Conservation (phyloP, 345 rosid genomes). For the Syzygium jambos region DNA sequence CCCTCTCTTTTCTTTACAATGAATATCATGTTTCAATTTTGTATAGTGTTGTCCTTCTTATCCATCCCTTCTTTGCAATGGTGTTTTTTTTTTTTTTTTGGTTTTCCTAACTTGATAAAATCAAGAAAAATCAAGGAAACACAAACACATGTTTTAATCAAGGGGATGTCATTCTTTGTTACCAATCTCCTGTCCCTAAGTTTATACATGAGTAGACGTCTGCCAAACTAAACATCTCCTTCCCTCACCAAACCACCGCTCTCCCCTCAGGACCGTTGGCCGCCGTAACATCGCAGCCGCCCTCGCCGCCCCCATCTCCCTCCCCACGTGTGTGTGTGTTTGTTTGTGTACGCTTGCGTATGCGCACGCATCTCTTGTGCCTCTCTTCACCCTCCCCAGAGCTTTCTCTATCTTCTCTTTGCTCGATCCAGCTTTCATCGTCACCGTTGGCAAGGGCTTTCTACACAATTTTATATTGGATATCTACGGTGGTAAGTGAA, state of each 20-base stretch:
- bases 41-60: background rate
- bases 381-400: too few relatives aligned
- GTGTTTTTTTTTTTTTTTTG: background rate
- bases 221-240: background rate
- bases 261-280: background rate
- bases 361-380: too few relatives aligned
- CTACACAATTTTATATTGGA: background rate
- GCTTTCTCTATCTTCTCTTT: too few relatives aligned
- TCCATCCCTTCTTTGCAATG: background rate
- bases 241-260: background rate
- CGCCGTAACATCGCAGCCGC: background rate
- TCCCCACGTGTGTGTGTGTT: too few relatives aligned
- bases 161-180: background rate
- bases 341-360: too few relatives aligned
- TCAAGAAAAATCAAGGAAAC: background rate
- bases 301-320: too few relatives aligned
- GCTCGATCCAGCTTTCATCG: too few relatives aligned
- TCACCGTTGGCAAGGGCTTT: background rate
- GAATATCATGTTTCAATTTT: background rate
- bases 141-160: background rate
- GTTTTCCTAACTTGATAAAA: background rate
- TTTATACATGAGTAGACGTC: background rate
- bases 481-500: too few relatives aligned
- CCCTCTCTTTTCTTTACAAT: rapidly evolving
- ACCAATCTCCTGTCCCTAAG: background rate